phyloP scores from a whole-genome alignment of 257 asterid genomes.

The Paraleonurus japonicus region DNA sequence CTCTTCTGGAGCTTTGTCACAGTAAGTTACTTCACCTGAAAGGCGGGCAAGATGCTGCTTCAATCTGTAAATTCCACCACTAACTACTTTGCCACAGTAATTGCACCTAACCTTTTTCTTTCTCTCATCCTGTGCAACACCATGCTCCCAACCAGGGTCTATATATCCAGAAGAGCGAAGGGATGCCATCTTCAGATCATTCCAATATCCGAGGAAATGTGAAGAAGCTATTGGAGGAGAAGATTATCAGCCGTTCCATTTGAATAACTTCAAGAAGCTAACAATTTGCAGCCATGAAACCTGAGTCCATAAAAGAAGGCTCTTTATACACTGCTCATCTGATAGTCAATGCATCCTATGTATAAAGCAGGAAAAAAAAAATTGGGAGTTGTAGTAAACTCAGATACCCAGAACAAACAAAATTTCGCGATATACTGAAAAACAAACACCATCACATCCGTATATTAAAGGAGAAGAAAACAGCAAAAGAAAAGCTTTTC shows the following conservation, averaged over 20 bases:
- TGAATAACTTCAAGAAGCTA: background rate
- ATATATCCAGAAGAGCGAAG: slow-evolving; percentile 70
- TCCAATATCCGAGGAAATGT: background rate
- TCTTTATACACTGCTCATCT: background rate
- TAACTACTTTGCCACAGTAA: slow-evolving; percentile 87
- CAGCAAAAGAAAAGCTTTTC: background rate
- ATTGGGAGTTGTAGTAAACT: background rate
- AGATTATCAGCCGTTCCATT: background rate
- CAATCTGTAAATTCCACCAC: slow-evolving; percentile 89
- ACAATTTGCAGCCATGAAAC: slow-evolving; percentile 17
- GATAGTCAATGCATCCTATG: background rate
- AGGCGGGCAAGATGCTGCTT: slow-evolving; percentile 92
- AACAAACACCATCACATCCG: background rate
- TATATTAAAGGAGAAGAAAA: background rate
- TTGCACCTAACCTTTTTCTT: slow-evolving; percentile 89
- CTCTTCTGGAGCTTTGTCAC: slow-evolving; percentile 89
- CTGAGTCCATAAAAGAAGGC: background rate
- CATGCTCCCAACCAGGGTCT: slow-evolving; percentile 97
- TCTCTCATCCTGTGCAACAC: slow-evolving; percentile 85
- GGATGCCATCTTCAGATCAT: slow-evolving; percentile 49
- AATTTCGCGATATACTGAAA: background rate
- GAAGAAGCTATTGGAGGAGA: background rate
- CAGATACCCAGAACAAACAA: background rate
- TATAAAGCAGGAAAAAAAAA: background rate
- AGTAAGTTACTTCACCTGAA: slow-evolving; percentile 87